These are phyloP conservation scores for Cercospora beticola DNA, from an alignment of 2,329 filamentous ascomycete genomes.

Conservation along the genomic window DNA sequence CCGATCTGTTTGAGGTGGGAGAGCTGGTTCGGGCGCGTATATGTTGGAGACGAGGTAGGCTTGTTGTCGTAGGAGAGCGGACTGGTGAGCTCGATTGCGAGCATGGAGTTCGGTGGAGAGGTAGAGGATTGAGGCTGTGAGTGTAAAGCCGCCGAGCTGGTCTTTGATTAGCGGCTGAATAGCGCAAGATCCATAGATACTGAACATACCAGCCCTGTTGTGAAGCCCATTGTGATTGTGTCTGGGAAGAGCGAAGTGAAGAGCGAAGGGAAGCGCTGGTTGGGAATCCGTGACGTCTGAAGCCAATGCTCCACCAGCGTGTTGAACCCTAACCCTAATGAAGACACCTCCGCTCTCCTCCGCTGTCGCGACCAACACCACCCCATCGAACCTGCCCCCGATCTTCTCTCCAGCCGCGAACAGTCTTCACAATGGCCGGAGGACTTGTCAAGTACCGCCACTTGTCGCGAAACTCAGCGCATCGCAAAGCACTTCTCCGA, in stretches of 20 bases:
- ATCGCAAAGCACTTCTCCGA: slow-evolving; percentile 87
- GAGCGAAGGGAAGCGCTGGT: not conserved
- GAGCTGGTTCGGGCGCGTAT: slow-evolving; percentile 44
- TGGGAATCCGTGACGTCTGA: slow-evolving; percentile 3
- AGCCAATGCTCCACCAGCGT: not conserved
- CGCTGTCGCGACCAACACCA: slow-evolving; percentile 1
- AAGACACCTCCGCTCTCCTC: slow-evolving; percentile 5
- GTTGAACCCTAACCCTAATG: not conserved
- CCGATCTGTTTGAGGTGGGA: slow-evolving; percentile 42
- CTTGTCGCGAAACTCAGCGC: slow-evolving; percentile 79
- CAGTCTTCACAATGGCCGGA: slow-evolving; percentile 68
- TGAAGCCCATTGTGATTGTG: slow-evolving; percentile 45
- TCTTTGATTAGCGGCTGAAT: not conserved
- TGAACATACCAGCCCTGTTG: slow-evolving; percentile 50
- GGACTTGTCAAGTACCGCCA: slow-evolving; percentile 85
- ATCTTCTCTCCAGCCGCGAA: not conserved
- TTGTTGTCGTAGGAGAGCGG: slow-evolving; percentile 49
- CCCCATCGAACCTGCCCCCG: not conserved
- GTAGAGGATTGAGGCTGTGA: slow-evolving; percentile 49
- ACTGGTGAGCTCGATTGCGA: slow-evolving; percentile 49
- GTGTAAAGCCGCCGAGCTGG: slow-evolving; percentile 52
- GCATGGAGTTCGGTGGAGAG: slow-evolving; percentile 45
- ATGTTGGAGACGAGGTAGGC: slow-evolving; percentile 45
- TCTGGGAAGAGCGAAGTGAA: not conserved
- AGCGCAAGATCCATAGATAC: not conserved